Base-by-base conservation (phyloP, 495 filamentous ascomycete genomes). In the Cryomyces antarcticus region DNA sequence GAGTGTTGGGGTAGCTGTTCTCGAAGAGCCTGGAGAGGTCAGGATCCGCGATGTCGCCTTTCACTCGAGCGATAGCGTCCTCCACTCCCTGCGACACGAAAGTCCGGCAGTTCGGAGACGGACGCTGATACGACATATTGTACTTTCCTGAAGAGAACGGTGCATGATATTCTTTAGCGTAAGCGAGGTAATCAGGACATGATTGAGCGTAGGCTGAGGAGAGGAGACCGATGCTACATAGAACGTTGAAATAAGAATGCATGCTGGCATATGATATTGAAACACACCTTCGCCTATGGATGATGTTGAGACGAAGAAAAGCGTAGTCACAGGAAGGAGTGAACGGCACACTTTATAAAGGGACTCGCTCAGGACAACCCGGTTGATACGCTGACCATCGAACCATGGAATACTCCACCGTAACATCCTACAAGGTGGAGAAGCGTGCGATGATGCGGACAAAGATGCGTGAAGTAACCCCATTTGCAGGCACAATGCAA, bases 11-110 rank as follows among this genome's bases (percentile, higher is more conserved):
- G 46, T 68, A 80, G 4, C 66, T 56, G 49, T 82, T 80, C 45
- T 69, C 52, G 53, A 80, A 82, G 13, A 82, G 62, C 5, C 72
- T 70, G 53, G 62, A 68, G 6, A 80, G 64, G 56, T 82, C 77
- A 4, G 76, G 75, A 52, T 80, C 74, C 24, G 60, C 56, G 46
- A 80, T 75, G 38, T 59, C 48, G 6, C 46, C 42, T 17, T 65
- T 45, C 57, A 74, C 62, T 27, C 65, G 59, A 37, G 52, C 44
- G 41, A 80, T 64, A 7, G 63, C 55, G 36, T 61, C 53, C 46
- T 80, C 75, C n/a, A 80, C 64, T 13, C 55, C 57, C 4, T 62
- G 57, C 5, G 65, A 66, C 46, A 63, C 69, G 62, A 73, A 77
- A n/a, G 70, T 80, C 4, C 77, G 70, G 56, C 77, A 82, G 46